Evolutionary conservation across 768 basidiomycete species (phyloP), one percentile per base, ranked within the genome.

Genomic region (Rubroboletus pulcherrimus): DNA sequence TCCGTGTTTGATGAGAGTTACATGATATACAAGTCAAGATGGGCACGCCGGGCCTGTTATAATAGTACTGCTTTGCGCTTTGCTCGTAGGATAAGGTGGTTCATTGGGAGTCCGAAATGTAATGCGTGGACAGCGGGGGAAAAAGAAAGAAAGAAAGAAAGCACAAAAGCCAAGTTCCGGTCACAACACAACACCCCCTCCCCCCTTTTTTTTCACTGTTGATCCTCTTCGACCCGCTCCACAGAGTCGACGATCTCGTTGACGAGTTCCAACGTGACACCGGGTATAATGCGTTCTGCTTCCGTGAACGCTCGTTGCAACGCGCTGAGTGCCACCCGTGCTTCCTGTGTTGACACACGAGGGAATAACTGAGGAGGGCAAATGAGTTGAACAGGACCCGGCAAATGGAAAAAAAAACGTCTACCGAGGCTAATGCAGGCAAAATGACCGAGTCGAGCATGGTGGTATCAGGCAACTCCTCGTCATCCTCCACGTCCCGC

Each of bases 391-490:
- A 54, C 39, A 51, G 30, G 50, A 41, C 35, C 24, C 29, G n/a
- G 40, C 38, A 54, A 31, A 24, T 15, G 41, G 53, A 51, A 29
- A n/a, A 12, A 51, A 48, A 21, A 21, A 1, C 4, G 75, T 88
- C 71, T 62, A 98, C 96, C 58, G 92, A 95, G 42, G 94, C 91
- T 63, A 98, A 87, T n/a, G 94, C 94, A 24, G 97, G 97, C 30
- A 98, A 74, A 49, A 98, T 87, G 31, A 99, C 96, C 3, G 93
- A 93, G 65, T 97, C 94, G 37, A 98, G 77, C 86, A 98, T 96
- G n/a, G 90, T 86, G 29, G 89, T 89, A 66, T 91, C 89, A 5
- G 88, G 84, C 41, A 89, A 53, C 37, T 76, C 78, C 0, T 72
- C 71, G 21, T 83, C 83, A 38, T 84, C 83, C 26, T 84, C 84